Evolutionary conservation across 2,329 filamentous ascomycete species (phyloP).

Genomic region (Ilyonectria destructans): DNA sequence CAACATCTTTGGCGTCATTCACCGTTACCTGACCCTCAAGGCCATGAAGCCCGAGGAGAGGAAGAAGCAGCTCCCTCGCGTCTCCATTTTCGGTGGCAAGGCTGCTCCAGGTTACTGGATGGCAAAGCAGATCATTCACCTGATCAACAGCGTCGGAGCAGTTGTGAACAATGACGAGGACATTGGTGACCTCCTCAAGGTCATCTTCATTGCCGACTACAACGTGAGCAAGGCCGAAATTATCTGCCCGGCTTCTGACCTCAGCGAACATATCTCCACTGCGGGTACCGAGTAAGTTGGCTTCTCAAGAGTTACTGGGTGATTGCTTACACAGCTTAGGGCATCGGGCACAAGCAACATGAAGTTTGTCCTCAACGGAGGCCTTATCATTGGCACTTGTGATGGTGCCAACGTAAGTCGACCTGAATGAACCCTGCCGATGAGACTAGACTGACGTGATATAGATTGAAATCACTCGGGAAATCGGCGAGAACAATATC

Average conservation of each 20-base stretch:
- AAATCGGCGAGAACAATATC: constrained; percentile 97
- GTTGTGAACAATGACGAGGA: constrained; percentile 95
- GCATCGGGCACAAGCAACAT: constrained; percentile 95
- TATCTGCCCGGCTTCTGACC: constrained; percentile 93
- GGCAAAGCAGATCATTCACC: constrained; percentile 98
- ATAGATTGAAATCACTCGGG: constrained; percentile 94
- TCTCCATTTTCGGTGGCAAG: constrained; percentile 98
- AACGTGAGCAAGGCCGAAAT: constrained; percentile 99
- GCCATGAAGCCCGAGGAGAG: constrained; percentile 85
- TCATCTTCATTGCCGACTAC: constrained; percentile 98
- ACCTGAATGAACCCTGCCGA: neutral
- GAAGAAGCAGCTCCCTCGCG: constrained; percentile 89
- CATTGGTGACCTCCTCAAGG: constrained; percentile 94
- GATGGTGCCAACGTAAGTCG: constrained; percentile 93
- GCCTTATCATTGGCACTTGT: constrained; percentile 97
- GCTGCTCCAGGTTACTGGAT: constrained; percentile 99
- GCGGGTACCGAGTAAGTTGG: constrained; percentile 86
- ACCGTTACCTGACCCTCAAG: constrained; percentile 93
- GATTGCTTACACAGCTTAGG: constrained; percentile 50
- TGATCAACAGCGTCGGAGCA: constrained; percentile 91
- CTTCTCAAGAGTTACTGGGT: neutral
- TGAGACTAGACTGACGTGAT: constrained; percentile 22
- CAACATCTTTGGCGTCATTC: constrained; percentile 98
- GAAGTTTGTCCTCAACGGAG: constrained; percentile 99
- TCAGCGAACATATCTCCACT: constrained; percentile 98